These are phyloP conservation scores for Albugo laibachii DNA, from an alignment of 352 stramenopile species.

Conservation along the genomic window DNA sequence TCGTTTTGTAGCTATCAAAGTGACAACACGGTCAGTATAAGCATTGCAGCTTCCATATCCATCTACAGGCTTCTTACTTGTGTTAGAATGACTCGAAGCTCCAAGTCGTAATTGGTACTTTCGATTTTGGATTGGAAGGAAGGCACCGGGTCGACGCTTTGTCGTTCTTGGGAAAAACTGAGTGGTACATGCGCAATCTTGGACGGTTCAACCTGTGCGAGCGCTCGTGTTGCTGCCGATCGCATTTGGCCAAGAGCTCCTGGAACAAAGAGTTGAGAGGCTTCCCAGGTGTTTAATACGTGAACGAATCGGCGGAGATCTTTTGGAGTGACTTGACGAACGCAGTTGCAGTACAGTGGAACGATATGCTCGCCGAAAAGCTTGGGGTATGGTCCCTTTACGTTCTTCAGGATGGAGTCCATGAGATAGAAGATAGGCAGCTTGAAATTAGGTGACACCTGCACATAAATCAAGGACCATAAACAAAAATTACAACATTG, in stretches of 20 bases:
- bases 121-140: conserved; percentile 1
- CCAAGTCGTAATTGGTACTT: conserved; percentile 40
- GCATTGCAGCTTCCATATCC: not conserved
- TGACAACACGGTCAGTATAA: not conserved
- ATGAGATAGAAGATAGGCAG: conserved; percentile 81
- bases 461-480: conserved; percentile 2
- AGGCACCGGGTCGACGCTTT: conserved; percentile 3
- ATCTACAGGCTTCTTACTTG: conserved; percentile 2
- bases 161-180: conserved; percentile 24
- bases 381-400: conserved; percentile 41
- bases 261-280: conserved; percentile 26
- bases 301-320: conserved; percentile 70
- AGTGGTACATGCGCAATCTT: conserved; percentile 12
- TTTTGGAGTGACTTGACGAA: conserved; percentile 54
- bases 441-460: conserved; percentile 65
- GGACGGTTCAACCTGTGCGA: conserved; percentile 25
- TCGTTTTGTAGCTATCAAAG: conserved; percentile 48
- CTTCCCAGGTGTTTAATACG: conserved; percentile 73
- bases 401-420: conserved; percentile 82
- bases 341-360: conserved; percentile 70
- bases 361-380: conserved; percentile 56
- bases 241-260: conserved; percentile 52
- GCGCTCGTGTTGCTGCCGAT: conserved; percentile 26
- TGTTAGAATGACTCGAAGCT: conserved; percentile 58
- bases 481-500: conserved; percentile 2